A percentile compares a stretch with the other conserved stretches of the same genome.
Evolutionary conservation across 2,329 filamentous ascomycete species (phyloP).

Genomic region (Hirsutella rhossiliensis): DNA sequence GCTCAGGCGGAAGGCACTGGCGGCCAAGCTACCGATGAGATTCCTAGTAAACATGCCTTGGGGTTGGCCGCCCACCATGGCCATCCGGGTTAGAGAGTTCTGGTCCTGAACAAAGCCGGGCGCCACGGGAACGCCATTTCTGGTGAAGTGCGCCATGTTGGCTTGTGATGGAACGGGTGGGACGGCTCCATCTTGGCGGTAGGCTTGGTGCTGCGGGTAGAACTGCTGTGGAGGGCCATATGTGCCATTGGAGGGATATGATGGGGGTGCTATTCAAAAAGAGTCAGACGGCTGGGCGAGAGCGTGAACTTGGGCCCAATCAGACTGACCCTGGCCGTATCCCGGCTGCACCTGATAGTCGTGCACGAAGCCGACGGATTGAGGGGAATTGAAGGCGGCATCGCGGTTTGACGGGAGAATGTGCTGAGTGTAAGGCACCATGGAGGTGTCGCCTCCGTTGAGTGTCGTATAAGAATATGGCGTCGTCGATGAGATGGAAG

Average conservation of each 20-base stretch:
- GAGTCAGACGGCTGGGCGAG: neutral
- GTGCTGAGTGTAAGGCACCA: constrained; percentile 19
- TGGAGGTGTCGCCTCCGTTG: constrained; percentile 22
- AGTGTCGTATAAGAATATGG: constrained; percentile 57
- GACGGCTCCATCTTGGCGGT: constrained; percentile 14
- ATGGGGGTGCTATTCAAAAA: constrained; percentile 8
- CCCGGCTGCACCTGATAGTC: constrained; percentile 18
- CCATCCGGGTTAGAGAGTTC: constrained; percentile 18
- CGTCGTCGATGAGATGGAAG: constrained; percentile 72
- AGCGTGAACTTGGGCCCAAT: neutral
- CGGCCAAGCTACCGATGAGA: constrained; percentile 81
- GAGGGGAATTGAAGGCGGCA: constrained; percentile 15
- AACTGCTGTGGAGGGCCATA: constrained; percentile 26
- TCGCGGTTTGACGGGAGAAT: constrained; percentile 27
- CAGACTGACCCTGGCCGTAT: constrained; percentile 19
- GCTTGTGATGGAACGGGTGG: constrained; percentile 14
- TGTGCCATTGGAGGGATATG: constrained; percentile 18
- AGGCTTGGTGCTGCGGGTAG: constrained; percentile 20
- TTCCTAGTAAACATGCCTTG: constrained; percentile 90
- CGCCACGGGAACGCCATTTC: constrained; percentile 11
- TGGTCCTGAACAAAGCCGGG: constrained; percentile 18
- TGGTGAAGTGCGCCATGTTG: constrained; percentile 12
- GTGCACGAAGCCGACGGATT: constrained; percentile 17
- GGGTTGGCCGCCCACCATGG: constrained; percentile 34
- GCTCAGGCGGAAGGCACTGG: constrained; percentile 74